phyloP scores from a whole-genome alignment of 2,329 filamentous ascomycete species.

The Fusarium solani-melongenae region DNA sequence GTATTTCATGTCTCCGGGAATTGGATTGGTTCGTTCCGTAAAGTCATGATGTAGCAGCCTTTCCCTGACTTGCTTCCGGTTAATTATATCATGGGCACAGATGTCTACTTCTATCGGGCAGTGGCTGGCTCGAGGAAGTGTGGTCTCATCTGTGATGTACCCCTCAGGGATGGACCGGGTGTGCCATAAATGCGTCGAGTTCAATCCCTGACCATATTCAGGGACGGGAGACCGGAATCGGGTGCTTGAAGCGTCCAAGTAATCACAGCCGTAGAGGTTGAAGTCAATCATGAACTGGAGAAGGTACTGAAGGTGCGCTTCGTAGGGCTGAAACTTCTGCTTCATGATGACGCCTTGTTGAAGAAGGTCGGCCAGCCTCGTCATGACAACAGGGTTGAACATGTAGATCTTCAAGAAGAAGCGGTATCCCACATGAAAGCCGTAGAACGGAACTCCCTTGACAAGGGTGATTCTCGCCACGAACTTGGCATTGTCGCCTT shows the following conservation, averaged over 20 bases:
- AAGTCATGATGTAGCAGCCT: slow-evolving; percentile 91
- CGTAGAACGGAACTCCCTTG: slow-evolving; percentile 96
- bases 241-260: slow-evolving; percentile 78
- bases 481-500: slow-evolving; percentile 74
- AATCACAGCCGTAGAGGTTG: slow-evolving; percentile 94
- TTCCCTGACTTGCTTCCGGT: slow-evolving; percentile 79
- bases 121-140: slow-evolving; percentile 83
- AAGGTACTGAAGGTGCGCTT: slow-evolving; percentile 91
- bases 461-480: slow-evolving; percentile 92
- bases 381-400: slow-evolving; percentile 87
- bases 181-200: slow-evolving; percentile 80
- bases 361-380: slow-evolving; percentile 86
- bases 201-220: slow-evolving; percentile 68
- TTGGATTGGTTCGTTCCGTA: slow-evolving; percentile 74
- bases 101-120: slow-evolving; percentile 92
- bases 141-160: slow-evolving; percentile 63
- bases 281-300: slow-evolving; percentile 99
- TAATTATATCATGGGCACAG: slow-evolving; percentile 87
- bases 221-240: slow-evolving; percentile 83
- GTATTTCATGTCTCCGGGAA: slow-evolving; percentile 77
- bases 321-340: slow-evolving; percentile 87
- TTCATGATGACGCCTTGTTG: slow-evolving; percentile 90
- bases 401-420: slow-evolving; percentile 96
- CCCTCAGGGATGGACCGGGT: slow-evolving; percentile 72
- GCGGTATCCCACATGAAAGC: slow-evolving; percentile 91